Base-by-base conservation (phyloP, 2,329 filamentous ascomycete genomes). In the Periconia sp. region DNA sequence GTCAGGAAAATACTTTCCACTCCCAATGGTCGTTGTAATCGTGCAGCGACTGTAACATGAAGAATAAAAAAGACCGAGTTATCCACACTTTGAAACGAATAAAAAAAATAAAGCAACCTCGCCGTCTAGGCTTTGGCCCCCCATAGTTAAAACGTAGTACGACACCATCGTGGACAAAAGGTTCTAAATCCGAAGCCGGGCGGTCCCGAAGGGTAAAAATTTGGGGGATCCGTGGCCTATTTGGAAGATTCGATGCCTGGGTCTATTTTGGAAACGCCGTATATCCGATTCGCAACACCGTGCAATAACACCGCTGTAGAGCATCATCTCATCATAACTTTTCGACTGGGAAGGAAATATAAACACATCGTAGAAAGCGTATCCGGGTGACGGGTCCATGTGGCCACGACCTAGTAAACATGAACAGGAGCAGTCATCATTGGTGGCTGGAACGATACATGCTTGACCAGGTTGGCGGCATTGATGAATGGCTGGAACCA, bases 401-500 rank as follows among this genome's bases (percentile, higher is more conserved):
- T 18, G 29, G 35, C 24, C n/a, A n/a, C 28, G 25, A 32, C 30
- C 53, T 66, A 70, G 57, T 69, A 68, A 30, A 69, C 66, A 48
- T 65, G 65, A 17, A 71, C 63, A 44, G 68, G 68, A 18, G 55
- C 50, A 39, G 60, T 50, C 61, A 69, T 63, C 56, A 67, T 68
- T 1, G 64, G 61, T 12, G 64, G 63, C 61, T 71, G 67, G 57
- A 70, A 71, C 15, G 66, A 71, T 29, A 70, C 64, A 57, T 71
- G 68, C 49, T 71, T 71, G 50, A 71, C 68, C 21, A 70, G 40
- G 44, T 69, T 70, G 52, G 65, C 66, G 5, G 68, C 68, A 52
- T 71, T 66, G 48, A 71, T 64, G 46, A 70, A 71, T 10, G 68
- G 66, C 33, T 69, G 66, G 50, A 69, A 68, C 68, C 68, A 71